A percentile compares a stretch with the other conserved stretches of the same genome.
Conservation (phyloP, 148 eudicot species). For the Pharnaceum exiguum region DNA sequence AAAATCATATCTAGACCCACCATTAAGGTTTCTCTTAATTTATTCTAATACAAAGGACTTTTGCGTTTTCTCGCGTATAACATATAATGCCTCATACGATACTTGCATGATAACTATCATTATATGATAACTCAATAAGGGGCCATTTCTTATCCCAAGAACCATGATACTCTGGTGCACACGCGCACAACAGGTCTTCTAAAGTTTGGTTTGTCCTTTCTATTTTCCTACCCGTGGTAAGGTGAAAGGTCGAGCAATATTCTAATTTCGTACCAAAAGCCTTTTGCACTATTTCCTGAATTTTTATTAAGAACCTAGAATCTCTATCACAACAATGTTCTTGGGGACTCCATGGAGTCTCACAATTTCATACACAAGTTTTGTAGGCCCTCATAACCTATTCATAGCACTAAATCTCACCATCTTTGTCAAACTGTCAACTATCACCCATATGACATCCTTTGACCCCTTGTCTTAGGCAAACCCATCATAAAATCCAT, state of each 20-base stretch:
- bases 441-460: not conserved
- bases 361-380: not conserved
- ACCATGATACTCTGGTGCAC: not conserved
- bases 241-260: not conserved
- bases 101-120: not conserved
- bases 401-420: not conserved
- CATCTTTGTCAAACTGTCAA: not conserved
- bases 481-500: not conserved
- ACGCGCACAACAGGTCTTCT: not conserved
- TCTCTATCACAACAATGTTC: not conserved
- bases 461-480: not conserved
- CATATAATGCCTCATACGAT: not conserved
- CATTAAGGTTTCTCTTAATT: not conserved
- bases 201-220: not conserved
- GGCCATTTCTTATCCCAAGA: not conserved
- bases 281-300: not conserved
- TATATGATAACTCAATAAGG: not conserved
- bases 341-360: not conserved
- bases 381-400: too few species aligned
- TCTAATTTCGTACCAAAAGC: not conserved
- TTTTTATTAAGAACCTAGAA: not conserved
- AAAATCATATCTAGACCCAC: not conserved
- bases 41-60: not conserved
- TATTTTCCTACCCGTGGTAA: not conserved
- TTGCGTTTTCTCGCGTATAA: not conserved